Evolutionary conservation across 2,329 filamentous ascomycete species (phyloP), one percentile per base, ranked within the genome.

Genomic region (Aurifilum marmelostoma): DNA sequence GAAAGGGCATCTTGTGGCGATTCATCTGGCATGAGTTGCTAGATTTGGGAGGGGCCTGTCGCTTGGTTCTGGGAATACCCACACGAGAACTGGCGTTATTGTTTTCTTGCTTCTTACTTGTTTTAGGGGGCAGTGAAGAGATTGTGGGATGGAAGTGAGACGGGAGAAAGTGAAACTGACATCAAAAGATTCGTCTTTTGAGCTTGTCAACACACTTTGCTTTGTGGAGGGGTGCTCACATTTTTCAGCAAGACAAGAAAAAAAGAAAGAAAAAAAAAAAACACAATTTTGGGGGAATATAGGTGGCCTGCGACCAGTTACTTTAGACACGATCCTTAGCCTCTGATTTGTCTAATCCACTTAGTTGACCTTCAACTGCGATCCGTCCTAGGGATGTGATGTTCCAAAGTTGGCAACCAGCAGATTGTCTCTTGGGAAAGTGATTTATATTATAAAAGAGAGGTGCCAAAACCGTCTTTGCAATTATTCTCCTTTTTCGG

Each of bases 341-440:
- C 60, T 65, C 50, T 66, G 65, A 67, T 66, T 60, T 64, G 69
- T 67, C 69, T 69, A 71, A 71, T 69, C 60, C 69, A 71, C 39
- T 71, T 65, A 47, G 47, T 62, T 39, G 60, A 69, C 64, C 47
- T 58, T 64, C 69, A 66, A 1, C 59, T 24, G 12, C 18, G 29
- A 34, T 24, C 41, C 52, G 18, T 24, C 18, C 27, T 54, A 3
- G 52, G 9, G 21, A 47, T 8, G 12, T 16, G 24, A 3, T 54
- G 50, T 16, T 32, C 52, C 1, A 18, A 32, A 16, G 12, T 18
- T 16, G 24, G 32, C 27, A 27, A 21, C 52, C 24, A 27, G 29
- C 24, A 21, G 24, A 2, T 29, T 27, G 24, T 56, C 11, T n/a
- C 52, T 29, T 7, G 52, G 8, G 12, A 56, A 2, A 5, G 5